A percentile compares a stretch with the other conserved stretches of the same genome.
These are phyloP conservation scores for Solanum appendiculatum DNA, from an alignment of 257 asterid species.

Conservation along the genomic window DNA sequence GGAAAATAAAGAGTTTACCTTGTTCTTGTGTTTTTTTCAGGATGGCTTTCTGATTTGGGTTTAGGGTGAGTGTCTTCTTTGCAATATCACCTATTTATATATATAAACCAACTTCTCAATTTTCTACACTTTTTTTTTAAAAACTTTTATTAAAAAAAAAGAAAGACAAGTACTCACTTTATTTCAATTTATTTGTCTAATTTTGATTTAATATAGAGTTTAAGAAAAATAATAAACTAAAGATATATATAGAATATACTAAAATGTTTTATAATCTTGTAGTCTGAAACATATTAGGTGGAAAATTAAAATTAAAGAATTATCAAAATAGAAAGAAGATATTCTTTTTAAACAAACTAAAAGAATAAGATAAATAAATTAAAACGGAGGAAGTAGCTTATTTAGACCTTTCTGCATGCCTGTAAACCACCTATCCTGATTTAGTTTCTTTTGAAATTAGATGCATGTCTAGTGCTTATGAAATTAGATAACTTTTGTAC, in stretches of 20 bases:
- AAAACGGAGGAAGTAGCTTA: not conserved
- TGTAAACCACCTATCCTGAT: not conserved
- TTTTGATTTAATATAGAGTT: accelerated
- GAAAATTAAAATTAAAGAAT: not conserved
- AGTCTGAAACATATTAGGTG: accelerated
- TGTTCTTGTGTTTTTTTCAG: not conserved
- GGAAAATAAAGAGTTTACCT: not conserved
- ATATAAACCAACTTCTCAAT: not conserved
- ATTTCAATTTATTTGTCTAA: accelerated
- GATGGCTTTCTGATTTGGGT: not conserved
- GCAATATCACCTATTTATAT: not conserved
- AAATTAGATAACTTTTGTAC: not conserved
- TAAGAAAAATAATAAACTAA: not conserved
- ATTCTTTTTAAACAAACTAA: not conserved
- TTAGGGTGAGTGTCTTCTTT: not conserved
- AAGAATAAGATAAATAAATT: not conserved
- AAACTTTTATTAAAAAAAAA: not conserved
- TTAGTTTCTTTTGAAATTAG: not conserved
- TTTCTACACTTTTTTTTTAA: not conserved
- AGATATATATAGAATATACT: not conserved
- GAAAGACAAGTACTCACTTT: not conserved
- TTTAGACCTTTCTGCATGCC: not conserved
- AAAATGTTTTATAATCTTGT: not conserved
- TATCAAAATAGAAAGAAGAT: not conserved
- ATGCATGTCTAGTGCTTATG: not conserved